Evolutionary conservation across 345 rosid species (phyloP).

Genomic region (Dipteronia dyeriana): DNA sequence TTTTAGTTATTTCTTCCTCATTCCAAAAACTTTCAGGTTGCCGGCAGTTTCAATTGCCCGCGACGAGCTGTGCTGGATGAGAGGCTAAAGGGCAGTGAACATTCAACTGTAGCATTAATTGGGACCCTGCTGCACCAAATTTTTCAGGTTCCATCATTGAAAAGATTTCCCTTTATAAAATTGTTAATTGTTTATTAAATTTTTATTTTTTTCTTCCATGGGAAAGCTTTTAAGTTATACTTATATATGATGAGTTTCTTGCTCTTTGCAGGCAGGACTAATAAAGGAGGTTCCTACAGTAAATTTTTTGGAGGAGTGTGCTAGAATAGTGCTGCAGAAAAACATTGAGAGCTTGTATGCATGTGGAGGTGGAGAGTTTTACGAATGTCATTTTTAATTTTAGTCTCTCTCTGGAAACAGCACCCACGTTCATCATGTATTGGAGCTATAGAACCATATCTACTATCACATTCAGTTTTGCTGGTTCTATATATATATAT

Average conservation of each 20-base stretch:
- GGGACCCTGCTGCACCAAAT: conserved; percentile 95
- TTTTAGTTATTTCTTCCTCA: conserved; percentile 5
- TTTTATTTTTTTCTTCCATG: conserved; percentile 11
- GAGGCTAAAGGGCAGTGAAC: conserved; percentile 76
- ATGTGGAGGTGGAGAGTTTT: conserved; percentile 72
- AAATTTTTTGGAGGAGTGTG: conserved; percentile 65
- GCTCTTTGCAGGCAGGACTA: conserved; percentile 72
- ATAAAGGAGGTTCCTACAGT: conserved; percentile 57
- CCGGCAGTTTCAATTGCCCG: conserved; percentile 81
- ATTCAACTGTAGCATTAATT: conserved; percentile 73
- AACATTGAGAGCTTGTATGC: conserved; percentile 88
- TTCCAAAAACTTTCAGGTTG: conserved; percentile 54
- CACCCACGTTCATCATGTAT: conserved; percentile 9
- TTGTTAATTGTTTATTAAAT: background rate
- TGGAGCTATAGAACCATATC: conserved; percentile 18
- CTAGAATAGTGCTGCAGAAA: conserved; percentile 63
- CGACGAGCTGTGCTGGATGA: conserved; percentile 91
- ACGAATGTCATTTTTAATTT: conserved; percentile 12
- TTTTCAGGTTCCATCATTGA: conserved; percentile 67
- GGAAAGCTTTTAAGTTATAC: conserved; percentile 19
- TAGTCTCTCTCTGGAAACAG: conserved; percentile 8
- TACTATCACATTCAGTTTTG: background rate
- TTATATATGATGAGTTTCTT: conserved; percentile 17
- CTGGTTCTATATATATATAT: background rate
- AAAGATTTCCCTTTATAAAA: background rate